These are phyloP conservation scores for Saposhnikovia divaricata DNA, from an alignment of 129 eudicot genomes.

Conservation along the genomic window DNA sequence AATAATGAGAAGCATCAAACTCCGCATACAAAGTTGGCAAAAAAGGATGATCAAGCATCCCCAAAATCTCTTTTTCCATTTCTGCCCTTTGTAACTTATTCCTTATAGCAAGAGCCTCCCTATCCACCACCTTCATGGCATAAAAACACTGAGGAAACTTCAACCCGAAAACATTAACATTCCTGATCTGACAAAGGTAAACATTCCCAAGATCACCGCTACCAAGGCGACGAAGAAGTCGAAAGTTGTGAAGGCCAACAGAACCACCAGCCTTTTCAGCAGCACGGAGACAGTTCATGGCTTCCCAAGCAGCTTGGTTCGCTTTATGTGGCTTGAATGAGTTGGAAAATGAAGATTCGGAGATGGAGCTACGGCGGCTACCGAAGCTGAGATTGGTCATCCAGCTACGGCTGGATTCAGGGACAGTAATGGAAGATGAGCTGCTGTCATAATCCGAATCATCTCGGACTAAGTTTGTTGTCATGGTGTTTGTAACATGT, in stretches of 20 bases:
- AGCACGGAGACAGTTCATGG: constrained; percentile 50
- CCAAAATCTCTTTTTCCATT: constrained; percentile 62
- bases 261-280: constrained; percentile 45
- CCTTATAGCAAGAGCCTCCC: constrained; percentile 62
- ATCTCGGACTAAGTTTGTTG: constrained; percentile 31
- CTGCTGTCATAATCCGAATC: constrained; percentile 64
- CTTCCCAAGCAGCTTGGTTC: constrained; percentile 68
- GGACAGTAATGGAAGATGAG: constrained; percentile 56
- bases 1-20: constrained; percentile 70
- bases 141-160: constrained; percentile 32
- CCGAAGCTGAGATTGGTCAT: constrained; percentile 43
- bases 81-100: constrained; percentile 69
- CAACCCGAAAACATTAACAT: constrained; percentile 30
- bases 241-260: constrained; percentile 57
- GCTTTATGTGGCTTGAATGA: constrained; percentile 72
- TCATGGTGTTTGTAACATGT: constrained; percentile 10
- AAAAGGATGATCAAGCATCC: constrained; percentile 69
- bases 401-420: constrained; percentile 72
- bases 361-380: constrained; percentile 20
- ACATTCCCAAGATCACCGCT: constrained; percentile 68
- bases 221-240: constrained; percentile 55
- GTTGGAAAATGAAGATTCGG: constrained; percentile 18
- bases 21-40: constrained; percentile 65
- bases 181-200: constrained; percentile 70
- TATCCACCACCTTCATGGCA: constrained; percentile 82